Percentiles rank a stretch among this genome's conserved stretches.
Conservation (phyloP, 495 filamentous ascomycete genomes). For the Neurospora sp. region DNA sequence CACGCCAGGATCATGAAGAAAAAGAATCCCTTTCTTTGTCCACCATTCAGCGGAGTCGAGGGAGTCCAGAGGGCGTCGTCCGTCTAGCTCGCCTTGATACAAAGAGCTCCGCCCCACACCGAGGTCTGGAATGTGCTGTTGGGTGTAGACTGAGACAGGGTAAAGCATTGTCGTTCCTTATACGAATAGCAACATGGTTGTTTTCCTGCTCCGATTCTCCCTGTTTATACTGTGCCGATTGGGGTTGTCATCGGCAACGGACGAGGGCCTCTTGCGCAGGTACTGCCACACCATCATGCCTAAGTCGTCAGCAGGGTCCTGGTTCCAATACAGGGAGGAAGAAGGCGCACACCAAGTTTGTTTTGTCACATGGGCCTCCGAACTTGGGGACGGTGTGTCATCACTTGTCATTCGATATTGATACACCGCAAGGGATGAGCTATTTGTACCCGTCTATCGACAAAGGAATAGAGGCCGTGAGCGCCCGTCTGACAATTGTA, state of each 20-base stretch:
- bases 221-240: neutral
- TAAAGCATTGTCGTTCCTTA: neutral
- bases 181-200: neutral
- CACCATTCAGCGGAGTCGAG: neutral
- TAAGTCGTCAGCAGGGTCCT: neutral
- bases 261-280: neutral
- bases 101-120: neutral
- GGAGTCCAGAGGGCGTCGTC: neutral
- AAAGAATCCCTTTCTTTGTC: neutral
- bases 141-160: neutral
- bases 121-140: neutral
- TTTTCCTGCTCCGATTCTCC: neutral
- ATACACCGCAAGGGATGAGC: neutral
- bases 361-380: neutral
- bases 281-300: neutral
- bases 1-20: neutral
- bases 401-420: neutral
- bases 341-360: neutral
- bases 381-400: neutral
- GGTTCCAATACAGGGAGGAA: neutral
- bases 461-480: neutral
- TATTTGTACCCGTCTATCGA: neutral
- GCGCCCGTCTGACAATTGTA: neutral
- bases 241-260: neutral
- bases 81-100: neutral